Evolutionary conservation across 345 rosid genomes (phyloP).

Genomic region (Gynandropsis gynandra): DNA sequence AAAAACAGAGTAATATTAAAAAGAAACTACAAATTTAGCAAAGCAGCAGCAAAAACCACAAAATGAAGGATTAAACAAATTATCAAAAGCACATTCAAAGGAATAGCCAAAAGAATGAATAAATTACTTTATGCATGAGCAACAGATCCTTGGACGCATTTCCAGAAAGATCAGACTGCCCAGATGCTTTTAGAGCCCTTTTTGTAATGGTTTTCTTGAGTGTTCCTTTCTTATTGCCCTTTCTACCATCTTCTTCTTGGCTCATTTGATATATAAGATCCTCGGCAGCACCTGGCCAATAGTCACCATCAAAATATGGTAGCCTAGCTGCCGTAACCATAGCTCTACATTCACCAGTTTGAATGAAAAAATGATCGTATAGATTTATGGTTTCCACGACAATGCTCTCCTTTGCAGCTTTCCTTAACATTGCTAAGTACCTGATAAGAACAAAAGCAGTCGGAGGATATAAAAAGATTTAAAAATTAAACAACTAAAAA

Average conservation of each 20-base stretch:
- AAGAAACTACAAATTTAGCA: background rate
- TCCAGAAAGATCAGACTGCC: conserved; percentile 87
- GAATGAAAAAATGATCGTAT: conserved; percentile 84
- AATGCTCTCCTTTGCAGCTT: conserved; percentile 78
- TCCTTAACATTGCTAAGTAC: conserved; percentile 84
- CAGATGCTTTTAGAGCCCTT: conserved; percentile 95
- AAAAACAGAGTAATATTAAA: conserved; percentile 10
- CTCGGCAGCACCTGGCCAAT: conserved; percentile 99
- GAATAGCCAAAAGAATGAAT: conserved; percentile 14
- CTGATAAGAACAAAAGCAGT: conserved; percentile 36
- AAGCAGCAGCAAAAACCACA: background rate
- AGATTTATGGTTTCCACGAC: conserved; percentile 79
- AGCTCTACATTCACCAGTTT: conserved; percentile 79
- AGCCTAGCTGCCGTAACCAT: conserved; percentile 97
- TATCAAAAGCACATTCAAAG: conserved; percentile 5
- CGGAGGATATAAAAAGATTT: conserved; percentile 14
- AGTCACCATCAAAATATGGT: conserved; percentile 99
- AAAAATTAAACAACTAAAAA: background rate
- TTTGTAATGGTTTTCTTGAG: conserved; percentile 82
- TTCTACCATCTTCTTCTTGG: conserved; percentile 94
- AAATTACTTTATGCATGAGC: conserved; percentile 85
- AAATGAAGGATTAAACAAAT: conserved; percentile 1
- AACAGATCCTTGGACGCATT: conserved; percentile 85
- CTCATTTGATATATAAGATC: conserved; percentile 81
- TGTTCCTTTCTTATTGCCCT: conserved; percentile 75